Evolutionary conservation across 768 basidiomycete genomes (phyloP), one percentile per base, ranked within the genome.

Genomic region (Tylopilus felleus): DNA sequence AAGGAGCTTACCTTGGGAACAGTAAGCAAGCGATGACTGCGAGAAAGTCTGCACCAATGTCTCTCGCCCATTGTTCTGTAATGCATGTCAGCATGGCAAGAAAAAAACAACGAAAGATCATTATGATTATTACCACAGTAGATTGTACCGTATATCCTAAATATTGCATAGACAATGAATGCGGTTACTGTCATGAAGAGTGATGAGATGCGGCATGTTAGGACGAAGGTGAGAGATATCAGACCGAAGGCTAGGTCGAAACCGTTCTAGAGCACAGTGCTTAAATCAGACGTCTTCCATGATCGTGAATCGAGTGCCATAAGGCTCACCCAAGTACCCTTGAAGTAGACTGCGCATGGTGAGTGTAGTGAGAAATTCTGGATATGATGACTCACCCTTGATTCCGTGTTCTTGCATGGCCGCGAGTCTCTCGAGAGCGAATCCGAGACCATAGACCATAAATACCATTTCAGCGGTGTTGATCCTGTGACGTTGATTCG

Each of bases 381-480:
- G 25, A 14, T 3, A 13, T 17, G 22, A 46, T 44, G 22, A 39
- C 66, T 38, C 41, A 89, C 94, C 91, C 81, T 80, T 85, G 45
- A 98, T 84, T 5, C 94, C 95, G 65, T 93, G 93, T 67, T 98
- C 94, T 67, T 97, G 91, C 86, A 96, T 93, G 4, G 93, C 88
- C 21, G 95, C 95, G 9, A 95, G 74, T 67, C 93, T 96, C 67
- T 98, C 95, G 19, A 98, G 76, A 1, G 90, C 82, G 69, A 97
- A 98, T 0, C 94, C 94, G 60, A 85, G 72, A 2, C 81, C 77
- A 64, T 86, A 89, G 4, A 82, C 60, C 83, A 97, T 93, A 68
- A 98, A 98, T 1, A 80, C 44, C 1, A 78, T 61, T 66, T 98
- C 95, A 4, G 82, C 67, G 1, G 62, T 52, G 65, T 93, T 94